A percentile compares a stretch with the other conserved stretches of the same genome.
Conservation (phyloP, 345 rosid species). For the Diplotaxis tenuifolia region DNA sequence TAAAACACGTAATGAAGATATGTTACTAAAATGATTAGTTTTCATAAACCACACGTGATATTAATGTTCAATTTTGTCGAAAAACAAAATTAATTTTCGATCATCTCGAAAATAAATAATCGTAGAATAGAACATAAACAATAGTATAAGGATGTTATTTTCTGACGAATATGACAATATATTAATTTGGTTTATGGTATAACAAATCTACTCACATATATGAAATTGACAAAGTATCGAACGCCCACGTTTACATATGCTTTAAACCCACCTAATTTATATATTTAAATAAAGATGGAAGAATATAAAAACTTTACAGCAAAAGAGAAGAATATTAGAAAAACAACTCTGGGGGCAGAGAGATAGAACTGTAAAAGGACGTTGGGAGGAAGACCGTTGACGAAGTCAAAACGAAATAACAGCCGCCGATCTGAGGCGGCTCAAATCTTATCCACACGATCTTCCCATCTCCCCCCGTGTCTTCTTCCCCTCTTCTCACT, state of each 20-base stretch:
- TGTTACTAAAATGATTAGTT: not conserved
- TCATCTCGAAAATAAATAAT: not conserved
- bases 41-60: slow-evolving; percentile 2
- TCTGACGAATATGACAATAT: not conserved
- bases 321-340: not conserved
- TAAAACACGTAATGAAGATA: not conserved
- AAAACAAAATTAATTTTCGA: not conserved
- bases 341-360: not conserved
- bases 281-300: not conserved
- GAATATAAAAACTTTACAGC: not conserved
- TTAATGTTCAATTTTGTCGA: not conserved
- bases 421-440: slow-evolving; percentile 59
- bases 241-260: not conserved
- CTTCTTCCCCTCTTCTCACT: not conserved
- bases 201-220: not conserved
- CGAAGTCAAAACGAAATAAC: not conserved
- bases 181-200: not conserved
- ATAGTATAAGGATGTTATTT: no score
- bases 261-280: not conserved
- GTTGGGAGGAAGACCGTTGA: slow-evolving; percentile 37
- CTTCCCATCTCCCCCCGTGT: not conserved
- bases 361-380: slow-evolving; percentile 16
- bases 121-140: not conserved
- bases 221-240: not conserved
- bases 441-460: slow-evolving; percentile 44